Conservation (phyloP, 169 alveolate genomes). For the Plasmodium sp. region DNA sequence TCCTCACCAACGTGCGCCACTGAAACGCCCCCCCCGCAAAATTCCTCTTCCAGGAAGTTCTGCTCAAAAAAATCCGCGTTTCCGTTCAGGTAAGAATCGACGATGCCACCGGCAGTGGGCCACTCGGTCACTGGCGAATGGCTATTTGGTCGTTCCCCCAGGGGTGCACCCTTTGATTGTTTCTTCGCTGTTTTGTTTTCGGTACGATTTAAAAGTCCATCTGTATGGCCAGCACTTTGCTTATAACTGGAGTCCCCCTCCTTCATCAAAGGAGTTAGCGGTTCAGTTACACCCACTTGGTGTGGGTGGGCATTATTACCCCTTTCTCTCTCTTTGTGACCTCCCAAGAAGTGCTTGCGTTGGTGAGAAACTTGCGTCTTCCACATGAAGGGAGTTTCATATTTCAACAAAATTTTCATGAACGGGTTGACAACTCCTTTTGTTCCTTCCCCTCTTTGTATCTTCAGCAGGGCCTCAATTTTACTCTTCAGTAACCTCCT, state of each 20-base stretch:
- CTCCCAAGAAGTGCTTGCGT: background rate
- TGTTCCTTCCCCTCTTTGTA: background rate
- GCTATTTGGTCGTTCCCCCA: background rate
- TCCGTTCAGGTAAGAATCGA: slow-evolving; percentile 19
- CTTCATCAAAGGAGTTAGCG: background rate
- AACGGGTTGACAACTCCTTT: background rate
- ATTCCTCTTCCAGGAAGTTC: background rate
- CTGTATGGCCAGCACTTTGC: background rate
- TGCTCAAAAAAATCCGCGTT: background rate
- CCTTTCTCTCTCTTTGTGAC: background rate
- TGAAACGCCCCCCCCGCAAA: background rate
- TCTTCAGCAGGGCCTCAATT: background rate
- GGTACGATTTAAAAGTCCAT: background rate
- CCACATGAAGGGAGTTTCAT: background rate
- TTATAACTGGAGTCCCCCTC: background rate
- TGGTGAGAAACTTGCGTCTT: background rate
- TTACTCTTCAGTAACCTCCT: background rate
- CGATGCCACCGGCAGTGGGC: background rate
- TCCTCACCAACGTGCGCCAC: background rate
- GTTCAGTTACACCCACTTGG: background rate
- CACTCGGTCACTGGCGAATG: background rate
- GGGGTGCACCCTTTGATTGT: background rate
- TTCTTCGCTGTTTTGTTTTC: background rate
- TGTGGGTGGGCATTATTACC: background rate
- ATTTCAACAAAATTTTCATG: background rate